These are phyloP conservation scores for Simmondsia chinensis DNA, from an alignment of 148 eudicot species.

Conservation along the genomic window DNA sequence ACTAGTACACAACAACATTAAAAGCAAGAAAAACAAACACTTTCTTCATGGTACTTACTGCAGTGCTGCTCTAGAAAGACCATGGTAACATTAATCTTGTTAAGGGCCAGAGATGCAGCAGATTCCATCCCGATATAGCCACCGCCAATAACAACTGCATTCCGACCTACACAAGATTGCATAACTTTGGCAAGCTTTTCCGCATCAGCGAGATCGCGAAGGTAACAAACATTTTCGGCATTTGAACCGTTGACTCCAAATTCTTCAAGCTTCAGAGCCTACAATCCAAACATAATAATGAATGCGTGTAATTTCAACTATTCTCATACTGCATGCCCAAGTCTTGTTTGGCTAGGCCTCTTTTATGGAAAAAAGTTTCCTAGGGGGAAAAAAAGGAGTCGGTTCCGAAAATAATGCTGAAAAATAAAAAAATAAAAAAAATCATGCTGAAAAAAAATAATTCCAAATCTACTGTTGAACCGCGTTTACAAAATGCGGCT, in stretches of 20 bases:
- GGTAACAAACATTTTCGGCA: constrained; percentile 87
- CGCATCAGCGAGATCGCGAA: constrained; percentile 89
- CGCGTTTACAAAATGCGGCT: no score
- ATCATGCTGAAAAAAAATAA: no score
- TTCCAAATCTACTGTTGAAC: no score
- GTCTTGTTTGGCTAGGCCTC: no score
- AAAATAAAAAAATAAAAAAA: no score
- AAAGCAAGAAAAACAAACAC: neutral
- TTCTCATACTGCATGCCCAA: no score
- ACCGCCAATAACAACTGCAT: constrained; percentile 96
- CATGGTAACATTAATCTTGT: constrained; percentile 93
- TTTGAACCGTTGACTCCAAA: constrained; percentile 84
- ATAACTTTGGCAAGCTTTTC: constrained; percentile 63
- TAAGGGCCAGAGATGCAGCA: constrained; percentile 94
- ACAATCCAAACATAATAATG: constrained; percentile 10
- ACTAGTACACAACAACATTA: no score
- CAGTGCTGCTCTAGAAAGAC: constrained; percentile 93
- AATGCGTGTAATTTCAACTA: constrained; percentile 9
- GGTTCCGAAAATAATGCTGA: no score
- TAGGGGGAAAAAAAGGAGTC: no score
- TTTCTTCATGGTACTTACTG: constrained; percentile 42
- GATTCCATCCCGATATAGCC: constrained; percentile 99
- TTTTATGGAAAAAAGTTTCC: no score
- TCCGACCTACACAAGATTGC: constrained; percentile 60
- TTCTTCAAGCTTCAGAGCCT: constrained; percentile 99